Percentiles rank a stretch among this genome's conserved stretches.
phyloP scores from a whole-genome alignment of 345 rosid species.

The Rhodamnia argentea region DNA sequence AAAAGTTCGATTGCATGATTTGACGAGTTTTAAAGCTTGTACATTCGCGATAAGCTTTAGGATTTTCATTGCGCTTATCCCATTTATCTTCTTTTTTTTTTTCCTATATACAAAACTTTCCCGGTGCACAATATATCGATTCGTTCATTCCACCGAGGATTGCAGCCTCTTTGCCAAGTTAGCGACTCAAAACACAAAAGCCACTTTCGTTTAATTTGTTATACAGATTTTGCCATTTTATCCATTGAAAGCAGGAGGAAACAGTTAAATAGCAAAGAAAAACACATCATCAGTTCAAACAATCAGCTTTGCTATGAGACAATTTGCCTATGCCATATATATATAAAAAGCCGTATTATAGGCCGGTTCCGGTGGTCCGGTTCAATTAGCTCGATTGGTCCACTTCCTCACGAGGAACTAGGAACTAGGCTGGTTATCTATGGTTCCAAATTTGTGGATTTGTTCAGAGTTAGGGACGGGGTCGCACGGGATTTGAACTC shows the following conservation, averaged over 20 bases:
- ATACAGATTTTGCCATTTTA: neutral
- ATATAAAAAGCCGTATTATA: neutral
- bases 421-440: neutral
- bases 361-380: neutral
- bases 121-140: neutral
- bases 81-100: too few relatives aligned
- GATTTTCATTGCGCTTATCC: too few relatives aligned
- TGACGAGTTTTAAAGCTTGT: too few relatives aligned
- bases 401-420: accelerated
- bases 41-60: too few relatives aligned
- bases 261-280: neutral
- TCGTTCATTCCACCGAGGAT: neutral
- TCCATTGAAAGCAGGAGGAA: neutral
- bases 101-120: neutral
- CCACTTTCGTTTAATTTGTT: neutral
- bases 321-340: neutral
- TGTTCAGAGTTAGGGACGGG: too few relatives aligned
- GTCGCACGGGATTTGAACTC: neutral
- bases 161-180: neutral
- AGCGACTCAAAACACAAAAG: neutral
- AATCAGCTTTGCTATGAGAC: neutral
- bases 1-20: too few relatives aligned
- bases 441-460: neutral
- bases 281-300: neutral
- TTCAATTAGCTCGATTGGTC: neutral